These are phyloP conservation scores for Lachancea fermentati DNA, from an alignment of 805 yeast genomes.

Conservation along the genomic window DNA sequence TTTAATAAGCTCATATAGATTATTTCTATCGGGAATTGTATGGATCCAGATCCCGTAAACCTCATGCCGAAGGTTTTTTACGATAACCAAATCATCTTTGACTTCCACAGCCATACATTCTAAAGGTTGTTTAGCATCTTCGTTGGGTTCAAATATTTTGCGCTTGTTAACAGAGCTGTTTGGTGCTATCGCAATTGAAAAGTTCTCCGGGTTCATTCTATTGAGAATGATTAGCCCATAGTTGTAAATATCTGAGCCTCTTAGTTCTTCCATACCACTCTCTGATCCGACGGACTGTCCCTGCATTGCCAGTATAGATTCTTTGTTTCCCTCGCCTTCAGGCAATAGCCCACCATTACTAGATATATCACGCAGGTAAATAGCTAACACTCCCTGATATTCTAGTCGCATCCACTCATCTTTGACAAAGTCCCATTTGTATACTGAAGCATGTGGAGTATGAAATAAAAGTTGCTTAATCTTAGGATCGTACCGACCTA, in stretches of 20 bases:
- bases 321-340: conserved; percentile 25
- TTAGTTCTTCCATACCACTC: conserved; percentile 13
- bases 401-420: conserved; percentile 70
- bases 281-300: conserved; percentile 5
- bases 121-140: conserved; percentile 27
- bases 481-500: conserved; percentile 69
- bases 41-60: conserved; percentile 78
- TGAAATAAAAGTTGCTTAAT: conserved; percentile 61
- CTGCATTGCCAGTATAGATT: conserved; percentile 12
- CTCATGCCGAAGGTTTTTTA: conserved; percentile 61
- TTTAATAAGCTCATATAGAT: conserved; percentile 44
- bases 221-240: conserved; percentile 69
- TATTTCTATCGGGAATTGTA: conserved; percentile 58
- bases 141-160: conserved; percentile 31
- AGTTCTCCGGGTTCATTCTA: conserved; percentile 62
- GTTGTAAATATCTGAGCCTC: conserved; percentile 41
- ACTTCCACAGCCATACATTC: conserved; percentile 59
- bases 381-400: conserved; percentile 62
- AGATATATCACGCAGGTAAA: conserved; percentile 49
- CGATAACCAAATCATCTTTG: conserved; percentile 63
- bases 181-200: conserved; percentile 63
- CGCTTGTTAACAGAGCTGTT: conserved; percentile 42
- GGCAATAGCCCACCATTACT: conserved; percentile 22
- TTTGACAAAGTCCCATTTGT: conserved; percentile 49
- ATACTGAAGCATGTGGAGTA: conserved; percentile 68